Evolutionary conservation across 2,329 filamentous ascomycete species (phyloP).

Genomic region (Furcasterigmium sp.): DNA sequence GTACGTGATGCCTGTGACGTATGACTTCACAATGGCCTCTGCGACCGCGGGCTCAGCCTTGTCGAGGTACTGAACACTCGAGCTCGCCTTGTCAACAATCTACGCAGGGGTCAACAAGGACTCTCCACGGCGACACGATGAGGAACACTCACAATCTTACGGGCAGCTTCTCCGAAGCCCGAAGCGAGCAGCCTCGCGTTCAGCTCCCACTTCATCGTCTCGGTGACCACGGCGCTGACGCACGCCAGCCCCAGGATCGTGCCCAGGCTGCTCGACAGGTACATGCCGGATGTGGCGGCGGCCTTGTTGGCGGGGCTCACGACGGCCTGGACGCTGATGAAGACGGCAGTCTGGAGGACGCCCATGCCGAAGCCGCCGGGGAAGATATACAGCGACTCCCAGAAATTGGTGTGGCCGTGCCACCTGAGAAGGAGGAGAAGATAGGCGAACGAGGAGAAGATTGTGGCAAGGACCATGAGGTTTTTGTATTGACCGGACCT

Average conservation of each 20-base stretch:
- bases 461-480: slow-evolving; percentile 43
- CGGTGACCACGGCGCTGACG: slow-evolving; percentile 26
- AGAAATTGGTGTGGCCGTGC: slow-evolving; percentile 50
- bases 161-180: neutral
- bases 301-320: slow-evolving; percentile 29
- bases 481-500: slow-evolving; percentile 56
- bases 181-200: neutral
- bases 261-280: slow-evolving; percentile 27
- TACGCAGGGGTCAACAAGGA: slow-evolving; percentile 10
- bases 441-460: slow-evolving; percentile 45
- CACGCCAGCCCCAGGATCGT: slow-evolving; percentile 29
- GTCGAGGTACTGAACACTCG: slow-evolving; percentile 25
- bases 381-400: slow-evolving; percentile 54
- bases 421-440: slow-evolving; percentile 48
- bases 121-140: neutral
- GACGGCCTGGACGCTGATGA: slow-evolving; percentile 34
- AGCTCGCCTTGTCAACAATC: slow-evolving; percentile 24
- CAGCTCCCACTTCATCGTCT: slow-evolving; percentile 7
- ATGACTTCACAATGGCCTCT: slow-evolving; percentile 22
- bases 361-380: slow-evolving; percentile 31
- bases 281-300: slow-evolving; percentile 32
- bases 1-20: slow-evolving; percentile 27
- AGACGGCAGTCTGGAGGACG: slow-evolving; percentile 31
- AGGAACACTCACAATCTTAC: neutral
- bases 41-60: slow-evolving; percentile 16